phyloP scores from a whole-genome alignment of 1,284 basidiomycete genomes.

The Irpex rosettiformis region DNA sequence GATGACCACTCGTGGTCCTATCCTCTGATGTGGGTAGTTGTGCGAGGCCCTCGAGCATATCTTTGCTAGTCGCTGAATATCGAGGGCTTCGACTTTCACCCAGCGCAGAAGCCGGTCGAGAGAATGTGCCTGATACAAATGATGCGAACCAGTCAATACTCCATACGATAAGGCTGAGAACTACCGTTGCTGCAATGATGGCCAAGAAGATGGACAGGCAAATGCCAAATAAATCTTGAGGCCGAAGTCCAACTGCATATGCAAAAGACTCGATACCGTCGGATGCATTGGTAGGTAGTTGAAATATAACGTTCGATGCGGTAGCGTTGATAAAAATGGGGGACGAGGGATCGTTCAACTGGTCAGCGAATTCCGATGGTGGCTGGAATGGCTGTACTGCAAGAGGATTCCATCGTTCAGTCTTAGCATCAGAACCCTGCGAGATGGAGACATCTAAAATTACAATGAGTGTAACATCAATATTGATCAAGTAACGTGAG shows the following conservation, averaged over 20 bases:
- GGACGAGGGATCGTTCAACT: conserved; percentile 67
- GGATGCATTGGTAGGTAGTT: conserved; percentile 57
- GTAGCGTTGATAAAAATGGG: conserved; percentile 75
- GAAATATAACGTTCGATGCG: conserved; percentile 71
- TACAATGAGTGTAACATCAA: neutral
- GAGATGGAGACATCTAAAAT: conserved; percentile 71
- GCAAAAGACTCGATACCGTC: conserved; percentile 79
- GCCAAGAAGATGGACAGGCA: conserved; percentile 82
- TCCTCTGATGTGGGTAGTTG: conserved; percentile 41
- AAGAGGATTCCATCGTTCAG: conserved; percentile 66
- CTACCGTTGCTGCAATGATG: conserved; percentile 71
- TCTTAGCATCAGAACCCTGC: conserved; percentile 37
- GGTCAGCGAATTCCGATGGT: conserved; percentile 63
- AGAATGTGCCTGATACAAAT: conserved; percentile 32
- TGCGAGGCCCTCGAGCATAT: conserved; percentile 40
- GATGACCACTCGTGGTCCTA: conserved; percentile 48
- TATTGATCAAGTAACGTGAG: neutral
- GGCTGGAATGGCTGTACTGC: conserved; percentile 57
- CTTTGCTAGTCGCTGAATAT: conserved; percentile 48
- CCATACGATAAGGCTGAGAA: conserved; percentile 73
- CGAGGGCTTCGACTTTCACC: conserved; percentile 51
- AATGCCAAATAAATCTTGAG: conserved; percentile 82
- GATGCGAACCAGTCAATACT: conserved; percentile 56
- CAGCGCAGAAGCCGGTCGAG: conserved; percentile 25
- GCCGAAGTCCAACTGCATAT: conserved; percentile 74